These are phyloP conservation scores for Alternaria ethzedia DNA, from an alignment of 2,329 filamentous ascomycete genomes.

Conservation along the genomic window DNA sequence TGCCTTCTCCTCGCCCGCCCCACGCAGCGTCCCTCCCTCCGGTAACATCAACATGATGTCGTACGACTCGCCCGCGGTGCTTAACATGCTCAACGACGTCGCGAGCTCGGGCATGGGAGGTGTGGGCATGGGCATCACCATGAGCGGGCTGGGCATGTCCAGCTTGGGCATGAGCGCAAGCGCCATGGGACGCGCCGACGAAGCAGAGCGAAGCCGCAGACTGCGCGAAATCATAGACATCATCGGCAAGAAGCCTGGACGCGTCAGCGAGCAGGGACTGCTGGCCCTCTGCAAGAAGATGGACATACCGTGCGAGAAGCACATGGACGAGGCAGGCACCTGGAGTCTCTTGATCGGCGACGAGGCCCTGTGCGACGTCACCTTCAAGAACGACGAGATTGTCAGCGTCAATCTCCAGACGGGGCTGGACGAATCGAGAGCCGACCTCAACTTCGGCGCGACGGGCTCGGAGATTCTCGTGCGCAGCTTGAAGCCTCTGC, in stretches of 20 bases:
- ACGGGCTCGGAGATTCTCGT: slow-evolving; percentile 71
- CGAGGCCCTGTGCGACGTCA: slow-evolving; percentile 41
- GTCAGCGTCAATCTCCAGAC: slow-evolving; percentile 69
- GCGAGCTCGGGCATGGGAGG: slow-evolving; percentile 47
- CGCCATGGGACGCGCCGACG: slow-evolving; percentile 54
- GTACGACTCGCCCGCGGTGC: slow-evolving; percentile 52
- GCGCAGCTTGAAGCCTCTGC: slow-evolving; percentile 66
- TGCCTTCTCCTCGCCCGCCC: slow-evolving; percentile 50
- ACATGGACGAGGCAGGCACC: slow-evolving; percentile 31
- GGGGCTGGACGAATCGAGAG: slow-evolving; percentile 65
- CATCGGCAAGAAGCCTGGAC: slow-evolving; percentile 71
- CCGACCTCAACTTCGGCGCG: slow-evolving; percentile 51
- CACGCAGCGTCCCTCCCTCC: slow-evolving; percentile 51
- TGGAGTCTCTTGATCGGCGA: slow-evolving; percentile 46
- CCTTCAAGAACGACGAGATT: slow-evolving; percentile 47
- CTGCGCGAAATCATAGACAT: slow-evolving; percentile 69
- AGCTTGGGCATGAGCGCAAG: slow-evolving; percentile 46
- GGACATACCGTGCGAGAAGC: slow-evolving; percentile 61
- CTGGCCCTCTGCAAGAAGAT: slow-evolving; percentile 71
- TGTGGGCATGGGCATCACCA: slow-evolving; percentile 46
- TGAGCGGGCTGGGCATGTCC: slow-evolving; percentile 52
- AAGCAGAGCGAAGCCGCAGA: slow-evolving; percentile 59
- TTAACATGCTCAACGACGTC: slow-evolving; percentile 49
- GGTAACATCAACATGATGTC: slow-evolving; percentile 46
- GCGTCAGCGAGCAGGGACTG: slow-evolving; percentile 77